Conservation (phyloP, 306 rosid genomes). For the Vigna hirtella region DNA sequence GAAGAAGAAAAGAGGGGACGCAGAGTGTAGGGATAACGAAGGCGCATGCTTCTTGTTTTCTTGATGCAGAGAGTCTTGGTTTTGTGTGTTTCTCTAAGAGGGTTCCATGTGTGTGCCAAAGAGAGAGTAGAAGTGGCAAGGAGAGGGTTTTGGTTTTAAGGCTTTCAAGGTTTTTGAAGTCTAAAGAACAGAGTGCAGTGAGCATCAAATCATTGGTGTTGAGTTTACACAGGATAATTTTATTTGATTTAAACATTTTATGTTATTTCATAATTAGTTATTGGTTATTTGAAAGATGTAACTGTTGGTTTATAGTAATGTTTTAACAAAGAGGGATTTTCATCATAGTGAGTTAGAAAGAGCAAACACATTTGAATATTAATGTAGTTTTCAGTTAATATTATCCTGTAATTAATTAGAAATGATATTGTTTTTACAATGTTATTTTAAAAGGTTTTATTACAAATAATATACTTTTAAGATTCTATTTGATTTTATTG, state of each 20-base stretch:
- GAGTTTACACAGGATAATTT: background rate
- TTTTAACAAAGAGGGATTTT: background rate
- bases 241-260: background rate
- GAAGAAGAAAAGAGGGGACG: slow-evolving; percentile 49
- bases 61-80: background rate
- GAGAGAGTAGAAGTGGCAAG: background rate
- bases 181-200: background rate
- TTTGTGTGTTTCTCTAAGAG: slow-evolving; percentile 1
- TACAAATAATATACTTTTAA: background rate
- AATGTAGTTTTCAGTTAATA: background rate
- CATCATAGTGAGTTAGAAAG: background rate
- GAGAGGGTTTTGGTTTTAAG: slow-evolving; percentile 12
- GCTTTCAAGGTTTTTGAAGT: background rate
- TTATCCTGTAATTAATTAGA: background rate
- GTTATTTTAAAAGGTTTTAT: background rate
- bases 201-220: background rate
- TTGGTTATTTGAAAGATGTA: background rate
- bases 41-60: slow-evolving; percentile 52
- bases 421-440: too few species aligned
- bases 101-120: background rate
- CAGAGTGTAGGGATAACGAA: slow-evolving; percentile 51
- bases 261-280: background rate
- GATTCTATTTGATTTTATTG: too few species aligned
- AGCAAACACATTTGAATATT: background rate
- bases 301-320: background rate